phyloP scores from a whole-genome alignment of 345 rosid genomes.

The Trapa incisa region DNA sequence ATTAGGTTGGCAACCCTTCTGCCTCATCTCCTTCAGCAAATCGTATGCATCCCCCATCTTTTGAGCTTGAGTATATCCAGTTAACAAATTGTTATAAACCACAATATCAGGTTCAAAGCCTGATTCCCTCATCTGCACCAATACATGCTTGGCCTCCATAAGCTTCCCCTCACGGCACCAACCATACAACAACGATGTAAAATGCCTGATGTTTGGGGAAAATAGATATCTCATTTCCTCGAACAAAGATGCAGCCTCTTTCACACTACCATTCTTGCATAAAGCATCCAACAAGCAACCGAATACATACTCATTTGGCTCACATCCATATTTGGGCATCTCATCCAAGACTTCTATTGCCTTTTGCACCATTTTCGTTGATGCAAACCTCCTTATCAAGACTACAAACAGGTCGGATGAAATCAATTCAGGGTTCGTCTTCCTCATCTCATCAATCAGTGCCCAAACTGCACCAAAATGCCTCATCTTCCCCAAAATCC shows the following conservation, averaged over 20 bases:
- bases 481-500: slow-evolving; percentile 68
- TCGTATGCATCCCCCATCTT: slow-evolving; percentile 67
- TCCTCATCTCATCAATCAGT: slow-evolving; percentile 78
- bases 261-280: slow-evolving; percentile 68
- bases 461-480: slow-evolving; percentile 83
- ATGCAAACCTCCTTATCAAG: slow-evolving; percentile 61
- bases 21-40: slow-evolving; percentile 69
- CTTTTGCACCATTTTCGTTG: slow-evolving; percentile 61
- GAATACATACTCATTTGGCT: slow-evolving; percentile 59
- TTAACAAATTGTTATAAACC: slow-evolving; percentile 58
- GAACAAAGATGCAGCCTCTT: slow-evolving; percentile 75
- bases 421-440: slow-evolving; percentile 52
- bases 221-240: slow-evolving; percentile 65
- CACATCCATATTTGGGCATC: slow-evolving; percentile 79
- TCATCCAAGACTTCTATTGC: slow-evolving; percentile 85
- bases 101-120: slow-evolving; percentile 75
- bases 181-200: slow-evolving; percentile 67
- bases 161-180: slow-evolving; percentile 91
- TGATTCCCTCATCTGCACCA: slow-evolving; percentile 79
- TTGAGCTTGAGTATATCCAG: slow-evolving; percentile 51
- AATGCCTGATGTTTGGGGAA: slow-evolving; percentile 38
- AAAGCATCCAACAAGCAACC: slow-evolving; percentile 76
- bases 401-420: slow-evolving; percentile 59
- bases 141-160: slow-evolving; percentile 68
- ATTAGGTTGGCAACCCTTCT: slow-evolving; percentile 51